Base-by-base conservation (phyloP, 2,329 filamentous ascomycete genomes). In the Monilinia aucupariae region DNA sequence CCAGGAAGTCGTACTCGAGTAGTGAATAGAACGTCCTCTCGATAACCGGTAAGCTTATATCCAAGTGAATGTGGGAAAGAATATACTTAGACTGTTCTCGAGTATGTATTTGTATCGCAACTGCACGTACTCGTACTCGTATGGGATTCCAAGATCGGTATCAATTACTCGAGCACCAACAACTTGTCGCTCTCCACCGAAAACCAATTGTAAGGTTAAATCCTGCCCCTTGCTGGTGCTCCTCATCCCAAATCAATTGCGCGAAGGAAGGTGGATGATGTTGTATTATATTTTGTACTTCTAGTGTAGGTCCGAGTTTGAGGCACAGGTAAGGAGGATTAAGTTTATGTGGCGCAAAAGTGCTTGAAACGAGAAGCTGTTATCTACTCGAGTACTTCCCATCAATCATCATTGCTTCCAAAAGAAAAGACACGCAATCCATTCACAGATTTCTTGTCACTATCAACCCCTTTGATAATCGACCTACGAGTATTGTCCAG, bases 391-490 rank as follows among this genome's bases (percentile, higher is more conserved):
- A n/a, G n/a, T n/a, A n/a, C n/a, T n/a, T n/a, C n/a, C 25, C 20
- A 45, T 25, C 27, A 49, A 62, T 58, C 45, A 58, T 43, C 34
- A 34, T 50, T 32, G 52, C 58, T 62, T 62, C 52, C 32, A 58
- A 62, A 6, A 30, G 58, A 62, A 62, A 62, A 58, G 52, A 58
- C 60, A 62, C 60, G 60, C 60, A 62, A 62, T 17, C 52, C 30
- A 22, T 58, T 48, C 22, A 58, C 37, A 27, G 27, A 39, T 50
- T 50, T 25, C 25, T 62, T 17, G n/a, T 62, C 17, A 4, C 22
- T 50, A 30, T 0, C 17, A 56, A 30, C 9, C 32, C 32, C n/a
- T 37, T 48, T n/a, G n/a, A 10, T 17, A 17, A 25, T 50, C 34
- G 4, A 34, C 5, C 13, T 4, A n/a, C n/a, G n/a, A n/a, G n/a